A percentile compares a stretch with the other conserved stretches of the same genome.
Conservation (phyloP, 1,284 basidiomycete genomes). For the Trametes pubescens region DNA sequence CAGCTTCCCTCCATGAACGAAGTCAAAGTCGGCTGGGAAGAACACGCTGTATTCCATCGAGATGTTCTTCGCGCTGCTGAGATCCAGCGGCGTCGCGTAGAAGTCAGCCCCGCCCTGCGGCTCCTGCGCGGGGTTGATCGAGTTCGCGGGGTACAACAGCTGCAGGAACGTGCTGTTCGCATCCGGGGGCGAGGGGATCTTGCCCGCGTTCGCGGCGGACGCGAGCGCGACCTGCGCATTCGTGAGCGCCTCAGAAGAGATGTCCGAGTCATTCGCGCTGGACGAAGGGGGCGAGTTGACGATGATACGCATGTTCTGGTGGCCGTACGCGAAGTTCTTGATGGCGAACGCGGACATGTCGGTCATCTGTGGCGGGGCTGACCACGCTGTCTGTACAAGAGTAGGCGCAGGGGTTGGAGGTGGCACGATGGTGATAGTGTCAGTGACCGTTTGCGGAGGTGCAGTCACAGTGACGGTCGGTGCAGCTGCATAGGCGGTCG, state of each 20-base stretch:
- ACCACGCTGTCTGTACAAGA: conserved; percentile 51
- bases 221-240: conserved; percentile 18
- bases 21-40: conserved; percentile 71
- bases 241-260: conserved; percentile 12
- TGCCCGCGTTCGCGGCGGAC: conserved; percentile 16
- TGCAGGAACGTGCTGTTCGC: conserved; percentile 51
- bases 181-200: conserved; percentile 24
- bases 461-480: conserved; percentile 46
- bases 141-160: conserved; percentile 68
- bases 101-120: conserved; percentile 76
- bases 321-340: conserved; percentile 61
- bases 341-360: conserved; percentile 70
- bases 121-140: conserved; percentile 64
- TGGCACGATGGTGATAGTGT: conserved; percentile 39
- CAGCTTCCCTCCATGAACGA: conserved; percentile 74
- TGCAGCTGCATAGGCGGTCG: conserved; percentile 41
- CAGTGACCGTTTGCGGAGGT: conserved; percentile 44
- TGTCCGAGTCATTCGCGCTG: conserved; percentile 25
- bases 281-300: conserved; percentile 48
- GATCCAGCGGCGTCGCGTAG: conserved; percentile 66
- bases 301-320: conserved; percentile 66
- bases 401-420: conserved; percentile 33
- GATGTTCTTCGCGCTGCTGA: conserved; percentile 58
- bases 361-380: conserved; percentile 58
- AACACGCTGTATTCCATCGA: conserved; percentile 69